Conservation (phyloP, 768 basidiomycete genomes). For the Chalciporus sphaerocephalus region DNA sequence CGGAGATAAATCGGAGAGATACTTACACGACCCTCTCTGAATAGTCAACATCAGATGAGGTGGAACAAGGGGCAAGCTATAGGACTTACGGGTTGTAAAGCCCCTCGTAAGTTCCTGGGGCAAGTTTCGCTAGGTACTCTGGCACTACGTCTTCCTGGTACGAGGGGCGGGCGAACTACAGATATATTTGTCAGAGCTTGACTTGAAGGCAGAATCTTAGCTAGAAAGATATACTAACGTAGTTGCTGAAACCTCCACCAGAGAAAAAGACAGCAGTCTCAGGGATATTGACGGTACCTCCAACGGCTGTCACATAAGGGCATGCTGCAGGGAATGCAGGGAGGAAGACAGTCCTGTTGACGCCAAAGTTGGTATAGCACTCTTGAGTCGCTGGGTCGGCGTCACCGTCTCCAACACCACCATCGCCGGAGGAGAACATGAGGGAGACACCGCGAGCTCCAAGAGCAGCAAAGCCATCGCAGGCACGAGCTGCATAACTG, state of each 20-base stretch:
- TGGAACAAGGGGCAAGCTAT: not conserved
- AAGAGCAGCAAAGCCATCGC: constrained; percentile 49
- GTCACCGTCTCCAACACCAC: constrained; percentile 64
- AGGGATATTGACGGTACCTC: constrained; percentile 56
- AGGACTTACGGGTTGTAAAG: constrained; percentile 53
- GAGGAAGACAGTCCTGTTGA: constrained; percentile 50
- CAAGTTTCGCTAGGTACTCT: constrained; percentile 42
- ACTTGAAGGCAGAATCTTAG: not conserved
- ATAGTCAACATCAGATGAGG: not conserved
- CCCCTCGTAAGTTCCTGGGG: constrained; percentile 48
- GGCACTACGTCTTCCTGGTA: constrained; percentile 49
- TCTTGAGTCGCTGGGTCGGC: constrained; percentile 46
- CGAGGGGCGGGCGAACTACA: constrained; percentile 48
- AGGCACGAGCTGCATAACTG: not conserved
- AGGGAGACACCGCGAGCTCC: constrained; percentile 65
- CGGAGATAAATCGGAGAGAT: not conserved
- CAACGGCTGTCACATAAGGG: constrained; percentile 67
- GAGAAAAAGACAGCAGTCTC: constrained; percentile 61
- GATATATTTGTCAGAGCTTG: not conserved
- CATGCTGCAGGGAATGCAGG: constrained; percentile 62
- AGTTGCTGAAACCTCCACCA: constrained; percentile 72
- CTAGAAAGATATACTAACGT: constrained; percentile 36
- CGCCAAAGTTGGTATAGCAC: constrained; percentile 59
- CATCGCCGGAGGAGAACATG: constrained; percentile 62
- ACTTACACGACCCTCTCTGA: constrained; percentile 53